Evolutionary conservation across 345 rosid genomes (phyloP), one percentile per base, ranked within the genome.

Genomic region (Adansonia digitata): DNA sequence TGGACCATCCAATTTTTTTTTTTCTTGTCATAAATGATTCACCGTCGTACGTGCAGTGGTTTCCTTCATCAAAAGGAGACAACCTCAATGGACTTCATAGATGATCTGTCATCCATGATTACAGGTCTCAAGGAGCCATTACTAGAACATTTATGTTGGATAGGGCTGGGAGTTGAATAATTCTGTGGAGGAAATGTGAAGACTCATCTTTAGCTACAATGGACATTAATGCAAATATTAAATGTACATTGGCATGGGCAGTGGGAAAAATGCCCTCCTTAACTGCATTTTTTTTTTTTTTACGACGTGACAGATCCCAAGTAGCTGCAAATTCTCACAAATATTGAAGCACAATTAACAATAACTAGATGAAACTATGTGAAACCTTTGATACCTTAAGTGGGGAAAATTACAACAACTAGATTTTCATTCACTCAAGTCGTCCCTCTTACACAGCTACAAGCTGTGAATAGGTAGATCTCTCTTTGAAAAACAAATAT

Each of bases 321-420:
- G 18, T 15, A 57, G 9, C 13, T 57, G 35, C 18, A n/a, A 10
- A 11, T 57, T 7, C 56, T 52, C 7, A 5, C 55, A 48, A 48
- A 24, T 18, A 5, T 18, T 51, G 55, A 51, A 51, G 31, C 31
- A 55, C 15, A 55, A 10, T 55, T 10, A 55, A 2, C 15, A 55
- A 15, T 4, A 12, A 4, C 49, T 29, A 49, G 42, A 69, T 18
- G 55, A 18, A 69, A 68, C 37, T 14, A 5, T 29, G 42, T 8
- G 17, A 31, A 31, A 18, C 42, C 42, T 69, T 49, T 46, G 34
- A 29, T n/a, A 15, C 13, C 2, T 26, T 15, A 45, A 68, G 57
- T 17, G n/a, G 52, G 66, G 53, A 73, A 77, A 55, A 69, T 42
- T 75, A 74, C 75, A 77, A 24, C 37, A 37, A 26, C 39, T 61